A percentile compares a stretch with the other conserved stretches of the same genome.
Evolutionary conservation across 352 stramenopile genomes (phyloP).

Genomic region (Pelagophyceae sp.): DNA sequence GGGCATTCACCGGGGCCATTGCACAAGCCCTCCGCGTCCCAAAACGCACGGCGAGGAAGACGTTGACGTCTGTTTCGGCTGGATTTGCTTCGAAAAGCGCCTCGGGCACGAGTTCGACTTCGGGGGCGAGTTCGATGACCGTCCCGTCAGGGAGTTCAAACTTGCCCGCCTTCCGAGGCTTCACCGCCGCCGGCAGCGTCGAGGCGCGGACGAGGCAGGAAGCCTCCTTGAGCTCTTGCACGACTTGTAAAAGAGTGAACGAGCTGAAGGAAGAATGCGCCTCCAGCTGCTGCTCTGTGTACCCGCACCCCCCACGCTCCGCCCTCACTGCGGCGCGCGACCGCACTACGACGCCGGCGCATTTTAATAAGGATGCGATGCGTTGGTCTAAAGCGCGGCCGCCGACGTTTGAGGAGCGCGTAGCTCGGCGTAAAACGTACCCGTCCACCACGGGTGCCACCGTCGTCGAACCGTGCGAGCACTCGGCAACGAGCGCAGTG

Average conservation of each 20-base stretch:
- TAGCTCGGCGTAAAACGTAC: constrained; percentile 59
- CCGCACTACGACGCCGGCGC: too few relatives aligned
- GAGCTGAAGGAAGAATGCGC: background rate
- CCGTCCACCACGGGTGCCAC: constrained; percentile 79
- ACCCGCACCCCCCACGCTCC: too few relatives aligned
- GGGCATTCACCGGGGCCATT: too few relatives aligned
- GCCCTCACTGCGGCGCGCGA: too few relatives aligned
- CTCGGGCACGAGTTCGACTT: constrained; percentile 18
- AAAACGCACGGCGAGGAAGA: background rate
- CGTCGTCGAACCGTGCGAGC: constrained; percentile 65
- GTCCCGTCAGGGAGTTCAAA: constrained; percentile 28
- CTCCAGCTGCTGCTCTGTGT: background rate
- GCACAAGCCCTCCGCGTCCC: too few relatives aligned
- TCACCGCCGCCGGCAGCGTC: background rate
- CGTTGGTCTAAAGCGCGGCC: constrained; percentile 31
- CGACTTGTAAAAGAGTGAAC: constrained; percentile 2
- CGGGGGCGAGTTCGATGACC: constrained; percentile 8
- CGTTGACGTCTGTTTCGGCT: background rate
- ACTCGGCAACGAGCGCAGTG: constrained; percentile 70
- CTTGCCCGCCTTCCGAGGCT: background rate
- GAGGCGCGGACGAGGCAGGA: constrained; percentile 22
- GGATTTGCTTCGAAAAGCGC: constrained; percentile 10
- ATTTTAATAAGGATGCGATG: too few relatives aligned
- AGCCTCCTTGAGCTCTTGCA: constrained; percentile 26
- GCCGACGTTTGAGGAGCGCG: constrained; percentile 29